Evolutionary conservation across 2,329 filamentous ascomycete genomes (phyloP), one percentile per base, ranked within the genome.

Genomic region (Exophiala calicioides): DNA sequence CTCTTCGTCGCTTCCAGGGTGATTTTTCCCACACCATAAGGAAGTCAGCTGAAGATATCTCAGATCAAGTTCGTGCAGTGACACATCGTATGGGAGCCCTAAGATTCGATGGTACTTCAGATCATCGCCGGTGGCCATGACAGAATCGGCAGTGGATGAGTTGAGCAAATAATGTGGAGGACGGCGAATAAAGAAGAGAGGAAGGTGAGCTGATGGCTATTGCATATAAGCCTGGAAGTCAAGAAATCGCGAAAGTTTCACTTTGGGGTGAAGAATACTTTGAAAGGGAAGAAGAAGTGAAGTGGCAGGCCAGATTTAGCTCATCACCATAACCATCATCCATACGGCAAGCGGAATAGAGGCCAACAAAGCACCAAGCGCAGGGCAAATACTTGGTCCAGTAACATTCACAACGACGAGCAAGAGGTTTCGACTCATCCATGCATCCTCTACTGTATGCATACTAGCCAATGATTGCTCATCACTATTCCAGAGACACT

Each of bases 21-120:
- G 19, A 13, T 9, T 33, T 21, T 20, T 35, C 7, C 36, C 44
- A 12, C 33, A 46, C 52, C 40, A 46, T 27, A 34, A 23, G 12
- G 36, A 36, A n/a, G 34, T 38, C 2, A 51, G 33, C 8, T 54
- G 26, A n/a, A 55, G 33, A 26, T 55, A 55, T 32, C 30, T 44
- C 29, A 27, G 21, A 31, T 55, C 52, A 5, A 55, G 34, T 8
- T 55, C 44, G 9, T 45, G 24, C 15, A 55, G 32, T 10, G 40
- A 38, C 19, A 44, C 33, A 20, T 47, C 23, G 5, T 37, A 5
- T 1, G 41, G 19, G 12, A 52, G 23, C n/a, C 34, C 40, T 10
- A 55, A 42, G 10, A 38, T 19, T 3, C 7, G 29, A 20, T 40
- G 41, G 24, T 27, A 43, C 32, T 39, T 26, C 9, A 23, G 9